These are phyloP conservation scores for Oryza coarctata DNA, from an alignment of 176 grass and related monocot species.

Conservation along the genomic window DNA sequence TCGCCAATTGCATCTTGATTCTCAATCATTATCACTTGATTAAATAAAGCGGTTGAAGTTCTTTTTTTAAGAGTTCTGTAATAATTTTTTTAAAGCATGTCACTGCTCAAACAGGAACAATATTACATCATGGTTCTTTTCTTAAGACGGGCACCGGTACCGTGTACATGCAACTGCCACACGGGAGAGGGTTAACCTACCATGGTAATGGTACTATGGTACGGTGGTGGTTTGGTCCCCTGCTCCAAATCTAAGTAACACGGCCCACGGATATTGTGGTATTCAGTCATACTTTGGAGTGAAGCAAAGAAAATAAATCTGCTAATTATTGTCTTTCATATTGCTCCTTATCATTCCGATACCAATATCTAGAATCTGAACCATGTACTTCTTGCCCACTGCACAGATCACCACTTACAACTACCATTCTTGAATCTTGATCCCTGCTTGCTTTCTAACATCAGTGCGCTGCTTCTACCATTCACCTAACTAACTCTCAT, in stretches of 20 bases:
- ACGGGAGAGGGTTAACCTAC: not conserved
- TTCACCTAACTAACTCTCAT: not conserved
- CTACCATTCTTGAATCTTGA: not conserved
- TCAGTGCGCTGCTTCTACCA: not conserved
- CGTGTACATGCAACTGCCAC: not conserved
- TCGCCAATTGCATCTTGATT: too few relatives aligned
- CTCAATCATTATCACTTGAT: too few relatives aligned
- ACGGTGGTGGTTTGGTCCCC: not conserved
- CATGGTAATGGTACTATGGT: not conserved
- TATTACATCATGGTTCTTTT: not conserved
- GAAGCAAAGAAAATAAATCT: slow-evolving; percentile 33
- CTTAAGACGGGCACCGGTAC: not conserved
- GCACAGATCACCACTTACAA: not conserved
- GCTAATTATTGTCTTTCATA: slow-evolving; percentile 4
- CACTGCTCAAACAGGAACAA: not conserved
- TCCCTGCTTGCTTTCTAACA: not conserved
- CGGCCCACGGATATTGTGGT: not conserved
- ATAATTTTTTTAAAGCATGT: too few relatives aligned
- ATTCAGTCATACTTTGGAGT: slow-evolving; percentile 5
- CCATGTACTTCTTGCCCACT: not conserved
- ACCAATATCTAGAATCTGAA: not conserved
- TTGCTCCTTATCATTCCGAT: not conserved
- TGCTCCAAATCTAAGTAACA: slow-evolving; percentile 6
- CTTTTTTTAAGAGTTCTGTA: too few relatives aligned
- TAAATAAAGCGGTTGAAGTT: too few relatives aligned